Evolutionary conservation across 768 basidiomycete species (phyloP).

Genomic region (Lactarius pseudohatsudake): DNA sequence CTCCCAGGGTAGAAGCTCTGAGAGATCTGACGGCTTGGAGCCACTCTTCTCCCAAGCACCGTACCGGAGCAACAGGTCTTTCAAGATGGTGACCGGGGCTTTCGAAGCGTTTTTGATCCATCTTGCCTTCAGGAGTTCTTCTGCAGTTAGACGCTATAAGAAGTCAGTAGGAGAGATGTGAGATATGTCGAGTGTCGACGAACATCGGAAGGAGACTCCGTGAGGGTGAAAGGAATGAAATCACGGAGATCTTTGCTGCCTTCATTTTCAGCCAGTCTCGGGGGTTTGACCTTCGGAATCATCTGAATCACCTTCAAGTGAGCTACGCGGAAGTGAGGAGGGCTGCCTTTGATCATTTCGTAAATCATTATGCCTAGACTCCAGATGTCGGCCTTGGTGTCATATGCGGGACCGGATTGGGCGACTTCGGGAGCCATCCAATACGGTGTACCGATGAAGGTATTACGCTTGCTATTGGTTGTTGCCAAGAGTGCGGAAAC

Average conservation of each 20-base stretch:
- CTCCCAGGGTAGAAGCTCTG: constrained; percentile 70
- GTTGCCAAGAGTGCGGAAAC: constrained; percentile 90
- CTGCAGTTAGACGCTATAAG: constrained; percentile 77
- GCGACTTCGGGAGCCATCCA: constrained; percentile 99
- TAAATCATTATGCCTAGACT: constrained; percentile 94
- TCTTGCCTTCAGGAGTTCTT: constrained; percentile 82
- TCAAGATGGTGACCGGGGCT: constrained; percentile 62
- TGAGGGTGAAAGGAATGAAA: constrained; percentile 80
- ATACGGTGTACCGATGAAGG: constrained; percentile 94
- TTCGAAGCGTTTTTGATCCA: constrained; percentile 85
- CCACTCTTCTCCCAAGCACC: constrained; percentile 65
- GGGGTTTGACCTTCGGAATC: constrained; percentile 83
- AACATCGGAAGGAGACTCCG: constrained; percentile 79
- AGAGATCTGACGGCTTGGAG: constrained; percentile 39
- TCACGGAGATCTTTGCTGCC: constrained; percentile 86
- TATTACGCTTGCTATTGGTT: constrained; percentile 88
- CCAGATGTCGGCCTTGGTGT: constrained; percentile 98
- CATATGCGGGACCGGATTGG: constrained; percentile 84
- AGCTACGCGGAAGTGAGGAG: constrained; percentile 84
- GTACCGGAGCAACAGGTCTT: constrained; percentile 78
- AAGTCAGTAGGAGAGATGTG: background rate
- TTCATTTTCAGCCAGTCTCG: constrained; percentile 71
- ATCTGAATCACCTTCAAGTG: constrained; percentile 85
- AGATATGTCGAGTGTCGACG: constrained; percentile 29
- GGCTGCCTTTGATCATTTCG: constrained; percentile 96